A percentile compares a stretch with the other conserved stretches of the same genome.
phyloP scores from a whole-genome alignment of 176 grass and related monocot genomes.

The Aegilops speltoides region DNA sequence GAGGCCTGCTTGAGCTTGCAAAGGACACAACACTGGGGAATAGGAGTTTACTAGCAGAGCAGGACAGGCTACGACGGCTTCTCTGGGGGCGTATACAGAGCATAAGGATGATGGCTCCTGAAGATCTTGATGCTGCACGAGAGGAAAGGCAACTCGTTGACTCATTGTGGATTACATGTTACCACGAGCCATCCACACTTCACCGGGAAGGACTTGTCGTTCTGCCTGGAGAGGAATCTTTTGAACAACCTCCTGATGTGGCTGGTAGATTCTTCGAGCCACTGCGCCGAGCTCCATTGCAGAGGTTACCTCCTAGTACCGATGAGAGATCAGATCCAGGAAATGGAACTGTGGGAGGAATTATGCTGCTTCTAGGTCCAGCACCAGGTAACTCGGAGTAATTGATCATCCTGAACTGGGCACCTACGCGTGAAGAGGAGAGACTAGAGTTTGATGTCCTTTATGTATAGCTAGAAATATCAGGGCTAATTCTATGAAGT shows the following conservation, averaged over 20 bases:
- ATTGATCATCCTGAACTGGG: not conserved
- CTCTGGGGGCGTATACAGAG: slow-evolving; percentile 59
- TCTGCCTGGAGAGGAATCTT: slow-evolving; percentile 70
- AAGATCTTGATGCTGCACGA: slow-evolving; percentile 68
- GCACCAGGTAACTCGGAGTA: not conserved
- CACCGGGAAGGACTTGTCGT: slow-evolving; percentile 62
- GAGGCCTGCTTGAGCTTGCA: slow-evolving; percentile 72
- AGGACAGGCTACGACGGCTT: slow-evolving; percentile 49
- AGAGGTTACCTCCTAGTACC: slow-evolving; percentile 13
- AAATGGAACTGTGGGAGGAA: slow-evolving; percentile 24
- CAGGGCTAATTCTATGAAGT: not conserved
- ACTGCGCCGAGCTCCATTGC: slow-evolving; percentile 27
- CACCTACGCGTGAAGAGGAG: not conserved
- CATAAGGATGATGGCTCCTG: slow-evolving; percentile 63
- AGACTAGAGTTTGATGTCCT: not conserved
- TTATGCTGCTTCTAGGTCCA: slow-evolving; percentile 51
- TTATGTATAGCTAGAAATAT: not conserved
- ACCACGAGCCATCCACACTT: slow-evolving; percentile 75
- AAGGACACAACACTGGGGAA: slow-evolving; percentile 42
- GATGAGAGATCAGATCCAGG: slow-evolving; percentile 27
- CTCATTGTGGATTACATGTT: slow-evolving; percentile 68
- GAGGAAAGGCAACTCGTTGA: slow-evolving; percentile 87
- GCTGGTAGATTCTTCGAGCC: slow-evolving; percentile 61
- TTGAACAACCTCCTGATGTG: slow-evolving; percentile 65
- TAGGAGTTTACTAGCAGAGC: slow-evolving; percentile 47